Evolutionary conservation across 495 filamentous ascomycete species (phyloP).

Genomic region (Terfezia claveryi): DNA sequence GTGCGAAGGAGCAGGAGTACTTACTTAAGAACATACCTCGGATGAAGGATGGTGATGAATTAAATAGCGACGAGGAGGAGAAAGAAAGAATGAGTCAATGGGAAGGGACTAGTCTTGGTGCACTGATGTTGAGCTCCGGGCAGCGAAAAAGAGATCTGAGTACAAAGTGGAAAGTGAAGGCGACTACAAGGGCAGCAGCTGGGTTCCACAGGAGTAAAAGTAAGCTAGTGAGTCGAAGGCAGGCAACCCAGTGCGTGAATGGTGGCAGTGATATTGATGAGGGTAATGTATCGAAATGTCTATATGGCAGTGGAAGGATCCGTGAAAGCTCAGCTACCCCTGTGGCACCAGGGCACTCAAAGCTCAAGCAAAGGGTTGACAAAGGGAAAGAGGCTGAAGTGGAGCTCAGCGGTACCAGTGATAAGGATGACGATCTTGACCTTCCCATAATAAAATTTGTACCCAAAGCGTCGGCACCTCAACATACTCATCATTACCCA

Average conservation of each 20-base stretch:
- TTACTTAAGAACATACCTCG: constrained; percentile 12
- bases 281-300: neutral
- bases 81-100: constrained; percentile 1
- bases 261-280: neutral
- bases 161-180: constrained; percentile 16
- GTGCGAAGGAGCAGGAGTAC: constrained; percentile 17
- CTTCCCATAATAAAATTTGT: neutral
- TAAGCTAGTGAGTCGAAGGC: neutral
- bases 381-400: neutral
- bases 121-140: constrained; percentile 14
- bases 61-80: constrained; percentile 2
- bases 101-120: constrained; percentile 7
- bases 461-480: neutral
- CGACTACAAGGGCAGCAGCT: constrained; percentile 17
- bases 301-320: neutral
- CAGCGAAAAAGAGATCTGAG: constrained; percentile 20
- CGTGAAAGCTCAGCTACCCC: too few species aligned
- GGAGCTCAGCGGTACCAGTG: neutral
- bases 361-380: neutral
- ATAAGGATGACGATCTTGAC: neutral
- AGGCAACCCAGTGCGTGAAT: neutral
- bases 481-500: neutral
- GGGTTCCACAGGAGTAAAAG: neutral
- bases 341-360: neutral
- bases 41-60: constrained; percentile 11